Conservation (phyloP, 495 filamentous ascomycete species). For the Podospora bellae-mahoneyi region DNA sequence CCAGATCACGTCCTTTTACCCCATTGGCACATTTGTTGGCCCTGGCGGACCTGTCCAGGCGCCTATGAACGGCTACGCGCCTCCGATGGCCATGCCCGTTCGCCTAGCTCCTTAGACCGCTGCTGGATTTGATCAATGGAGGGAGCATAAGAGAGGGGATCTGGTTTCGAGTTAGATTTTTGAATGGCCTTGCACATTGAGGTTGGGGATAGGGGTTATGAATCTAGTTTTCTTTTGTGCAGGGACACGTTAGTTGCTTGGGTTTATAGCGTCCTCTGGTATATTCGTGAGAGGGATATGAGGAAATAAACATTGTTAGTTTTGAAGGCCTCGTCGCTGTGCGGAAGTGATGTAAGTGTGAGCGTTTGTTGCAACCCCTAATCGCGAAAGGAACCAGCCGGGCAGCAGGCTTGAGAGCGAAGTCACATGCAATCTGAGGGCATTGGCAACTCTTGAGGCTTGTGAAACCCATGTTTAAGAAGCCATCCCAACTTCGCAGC, state of each 20-base stretch:
- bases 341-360: background rate
- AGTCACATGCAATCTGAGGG: too few relatives aligned
- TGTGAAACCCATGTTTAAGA: background rate
- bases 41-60: background rate
- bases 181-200: background rate
- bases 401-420: too few relatives aligned
- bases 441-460: background rate
- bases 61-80: background rate
- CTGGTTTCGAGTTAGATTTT: background rate
- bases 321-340: background rate
- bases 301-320: background rate
- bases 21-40: background rate
- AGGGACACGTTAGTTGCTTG: background rate
- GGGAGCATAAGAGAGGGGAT: background rate
- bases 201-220: background rate
- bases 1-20: background rate
- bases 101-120: background rate
- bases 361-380: background rate
- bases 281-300: background rate
- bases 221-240: background rate
- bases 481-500: background rate
- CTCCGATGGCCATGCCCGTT: background rate
- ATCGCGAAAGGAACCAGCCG: background rate
- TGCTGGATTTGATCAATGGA: background rate
- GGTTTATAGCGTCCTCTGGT: background rate